phyloP scores from a whole-genome alignment of 2,329 filamentous ascomycete species.

The Sarocladium oryzae region DNA sequence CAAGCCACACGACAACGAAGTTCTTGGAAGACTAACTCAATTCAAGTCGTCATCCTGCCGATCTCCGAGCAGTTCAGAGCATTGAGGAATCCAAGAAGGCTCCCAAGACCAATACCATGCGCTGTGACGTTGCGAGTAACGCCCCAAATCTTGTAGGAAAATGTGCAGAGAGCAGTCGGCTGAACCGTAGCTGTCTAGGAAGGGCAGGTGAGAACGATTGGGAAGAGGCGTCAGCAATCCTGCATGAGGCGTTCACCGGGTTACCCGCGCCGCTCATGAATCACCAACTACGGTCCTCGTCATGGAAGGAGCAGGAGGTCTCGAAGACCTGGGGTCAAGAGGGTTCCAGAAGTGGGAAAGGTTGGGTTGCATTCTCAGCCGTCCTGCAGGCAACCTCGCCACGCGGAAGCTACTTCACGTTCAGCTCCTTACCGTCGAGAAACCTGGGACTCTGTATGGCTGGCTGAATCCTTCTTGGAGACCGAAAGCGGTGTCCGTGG shows the following conservation, averaged over 20 bases:
- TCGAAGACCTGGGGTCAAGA: neutral
- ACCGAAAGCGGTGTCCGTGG: too few species aligned
- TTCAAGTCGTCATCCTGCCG: neutral
- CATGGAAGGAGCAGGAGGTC: neutral
- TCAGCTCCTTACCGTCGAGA: too few species aligned
- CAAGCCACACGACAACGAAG: neutral
- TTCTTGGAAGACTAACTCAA: conserved; percentile 3
- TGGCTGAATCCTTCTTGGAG: too few species aligned
- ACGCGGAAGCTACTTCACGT: neutral
- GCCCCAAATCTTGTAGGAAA: neutral
- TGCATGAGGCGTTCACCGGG: conserved; percentile 1
- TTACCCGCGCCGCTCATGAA: neutral
- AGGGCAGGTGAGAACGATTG: neutral
- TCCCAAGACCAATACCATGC: neutral
- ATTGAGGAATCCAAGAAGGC: neutral
- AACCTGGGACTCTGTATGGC: too few species aligned
- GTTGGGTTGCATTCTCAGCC: conserved; percentile 7
- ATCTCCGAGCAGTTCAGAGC: neutral
- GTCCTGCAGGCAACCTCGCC: conserved; percentile 6
- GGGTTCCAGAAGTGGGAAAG: neutral
- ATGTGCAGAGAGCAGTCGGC: neutral
- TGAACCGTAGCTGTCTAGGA: neutral
- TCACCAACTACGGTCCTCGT: neutral
- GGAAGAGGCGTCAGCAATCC: neutral
- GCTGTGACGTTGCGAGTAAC: neutral